Conservation (phyloP, 768 basidiomycete genomes). For the Coprinellus micaceus region DNA sequence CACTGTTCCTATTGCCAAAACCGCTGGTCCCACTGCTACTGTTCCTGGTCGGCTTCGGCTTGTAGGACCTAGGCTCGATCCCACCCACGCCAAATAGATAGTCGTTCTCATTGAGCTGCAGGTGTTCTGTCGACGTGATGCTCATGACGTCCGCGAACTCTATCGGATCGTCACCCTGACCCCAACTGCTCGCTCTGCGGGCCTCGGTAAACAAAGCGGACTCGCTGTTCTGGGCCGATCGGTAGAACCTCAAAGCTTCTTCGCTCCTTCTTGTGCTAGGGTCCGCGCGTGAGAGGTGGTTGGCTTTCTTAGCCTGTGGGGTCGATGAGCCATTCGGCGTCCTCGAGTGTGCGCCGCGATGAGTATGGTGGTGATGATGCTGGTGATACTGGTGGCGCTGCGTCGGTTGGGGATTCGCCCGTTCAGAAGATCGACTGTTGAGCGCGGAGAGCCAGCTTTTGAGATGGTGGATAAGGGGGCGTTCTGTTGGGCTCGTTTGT, state of each 20-base stretch:
- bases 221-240: constrained; percentile 11
- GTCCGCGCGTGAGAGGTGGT: background rate
- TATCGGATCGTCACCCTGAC: constrained; percentile 39
- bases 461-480: background rate
- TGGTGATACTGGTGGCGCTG: background rate
- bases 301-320: background rate
- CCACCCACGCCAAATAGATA: constrained; percentile 17
- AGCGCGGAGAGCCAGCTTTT: constrained; percentile 6
- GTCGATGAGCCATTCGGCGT: background rate
- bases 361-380: background rate
- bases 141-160: constrained; percentile 32
- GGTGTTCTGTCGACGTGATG: constrained; percentile 32
- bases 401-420: background rate
- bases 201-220: constrained; percentile 36
- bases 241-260: constrained; percentile 36
- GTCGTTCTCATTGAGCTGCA: constrained; percentile 32
- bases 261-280: constrained; percentile 38
- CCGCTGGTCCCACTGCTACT: background rate
- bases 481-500: background rate
- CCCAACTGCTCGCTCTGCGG: constrained; percentile 66
- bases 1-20: background rate
- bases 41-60: background rate
- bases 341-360: no score
- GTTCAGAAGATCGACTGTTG: background rate
- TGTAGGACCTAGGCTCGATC: constrained; percentile 8